Evolutionary conservation across 2,329 filamentous ascomycete species (phyloP), one percentile per base, ranked within the genome.

Genomic region (Apiospora sp.): DNA sequence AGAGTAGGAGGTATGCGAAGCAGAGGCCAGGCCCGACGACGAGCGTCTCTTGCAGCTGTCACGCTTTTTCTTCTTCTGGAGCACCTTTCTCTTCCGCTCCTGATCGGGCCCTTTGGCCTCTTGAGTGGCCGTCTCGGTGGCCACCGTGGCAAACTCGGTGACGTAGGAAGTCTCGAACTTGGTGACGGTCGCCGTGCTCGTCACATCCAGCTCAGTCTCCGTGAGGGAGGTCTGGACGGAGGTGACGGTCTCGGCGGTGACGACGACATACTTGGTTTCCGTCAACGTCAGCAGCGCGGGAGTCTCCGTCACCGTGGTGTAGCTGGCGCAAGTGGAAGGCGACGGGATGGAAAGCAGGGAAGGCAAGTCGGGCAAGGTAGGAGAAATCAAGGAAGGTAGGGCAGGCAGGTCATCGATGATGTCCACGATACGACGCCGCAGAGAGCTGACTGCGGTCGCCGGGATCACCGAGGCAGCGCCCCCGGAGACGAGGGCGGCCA

Each of bases 401-500:
- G n/a, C n/a, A n/a, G n/a, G n/a, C n/a, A n/a, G n/a, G n/a, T n/a
- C n/a, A n/a, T n/a, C 34, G 34, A 4, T 37, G 34, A 7, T 3
- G 3, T 37, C 4, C 4, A 37, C 27, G 16, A 44, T 22, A 30
- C 67, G 67, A 43, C 67, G 30, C 7, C 46, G 16, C 5, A 41
- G 7, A 19, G 37, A 27, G 27, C 14, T 16, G 14, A 22, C 34
- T n/a, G 46, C 41, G 5, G 67, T 16, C 6, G 30, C 30, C 13
- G 41, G 67, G 30, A 69, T 48, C 22, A 24, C 67, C 46, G 67
- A 69, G 41, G 67, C 67, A 22, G 41, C 30, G 27, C 16, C 41
- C 41, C 67, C 67, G 7, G 67, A 48, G 12, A 69, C 19, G 30
- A 69, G 67, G 24, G 67, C 67, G 67, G 67, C 67, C 37, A 69